Evolutionary conservation across 2,329 filamentous ascomycete species (phyloP), one percentile per base, ranked within the genome.

Genomic region (Neonectria coccinea): DNA sequence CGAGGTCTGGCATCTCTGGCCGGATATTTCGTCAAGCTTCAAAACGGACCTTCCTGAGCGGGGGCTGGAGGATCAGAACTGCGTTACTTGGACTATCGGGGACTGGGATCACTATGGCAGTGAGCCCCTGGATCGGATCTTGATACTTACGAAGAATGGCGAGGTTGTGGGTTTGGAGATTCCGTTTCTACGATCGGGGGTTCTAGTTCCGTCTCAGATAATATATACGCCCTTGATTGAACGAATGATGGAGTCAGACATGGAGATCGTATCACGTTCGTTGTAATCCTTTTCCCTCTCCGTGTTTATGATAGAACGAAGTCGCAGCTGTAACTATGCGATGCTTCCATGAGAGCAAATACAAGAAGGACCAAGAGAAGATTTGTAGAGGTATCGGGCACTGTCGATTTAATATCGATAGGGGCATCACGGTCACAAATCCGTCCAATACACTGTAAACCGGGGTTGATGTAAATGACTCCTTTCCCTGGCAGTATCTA

Each of bases 71-170:
- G 59, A 61, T 1, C 62, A 72, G n/a, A 70, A 71, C 18, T 79
- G 77, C 42, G 27, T 71, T 1, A 67, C 71, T 4, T 80, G 77
- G 78, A 75, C 72, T 36, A 59, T 76, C 5, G 73, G 72, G 0
- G 76, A 79, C 36, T 80, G 75, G 76, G 64, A 80, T 22, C 73
- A 77, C 29, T 80, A 80, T 59, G 77, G 76, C 0, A 68, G 75
- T 10, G 71, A 79, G 60, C 72, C 72, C 2, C 39, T 80, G 11
- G 77, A 80, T 48, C 65, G 74, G 8, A 63, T 79, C 8, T 45
- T 79, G 2, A 72, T 81, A 48, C 71, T 75, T 20, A 66, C 69
- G 42, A 71, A 54, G 5, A 59, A 66, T 5, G 70, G 69, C 2
- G 47, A 67, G 7, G 73, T 78, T 2, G 22, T 73, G 33, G 76